Evolutionary conservation across 2,329 filamentous ascomycete genomes (phyloP).

Genomic region (Aspergillus vadensis): DNA sequence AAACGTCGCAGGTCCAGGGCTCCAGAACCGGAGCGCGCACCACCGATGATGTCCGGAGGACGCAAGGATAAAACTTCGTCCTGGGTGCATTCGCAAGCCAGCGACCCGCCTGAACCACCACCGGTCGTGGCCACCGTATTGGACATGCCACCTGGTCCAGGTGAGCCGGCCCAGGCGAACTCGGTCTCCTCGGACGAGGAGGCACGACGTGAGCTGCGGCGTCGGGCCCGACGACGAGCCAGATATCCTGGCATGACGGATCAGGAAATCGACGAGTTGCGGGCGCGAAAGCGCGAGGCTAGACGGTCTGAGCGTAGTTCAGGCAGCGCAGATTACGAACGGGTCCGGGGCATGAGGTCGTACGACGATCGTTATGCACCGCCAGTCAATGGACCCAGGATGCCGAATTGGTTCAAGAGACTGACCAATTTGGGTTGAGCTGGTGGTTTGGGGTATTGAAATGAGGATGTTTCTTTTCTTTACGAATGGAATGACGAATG

Average conservation of each 20-base stretch:
- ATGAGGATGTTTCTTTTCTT: too few relatives aligned
- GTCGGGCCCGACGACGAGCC: conserved; percentile 42
- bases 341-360: conserved; percentile 34
- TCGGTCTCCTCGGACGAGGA: conserved; percentile 49
- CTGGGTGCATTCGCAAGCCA: conserved; percentile 52
- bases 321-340: conserved; percentile 44
- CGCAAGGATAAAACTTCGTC: conserved; percentile 52
- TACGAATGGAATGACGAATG: conserved; percentile 4
- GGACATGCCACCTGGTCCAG: conserved; percentile 40
- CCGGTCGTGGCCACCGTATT: conserved; percentile 50
- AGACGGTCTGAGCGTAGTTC: conserved; percentile 40
- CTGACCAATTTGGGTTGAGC: conserved; percentile 37
- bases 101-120: conserved; percentile 51
- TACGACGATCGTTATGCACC: conserved; percentile 32
- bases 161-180: conserved; percentile 31
- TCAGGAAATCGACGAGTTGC: conserved; percentile 42
- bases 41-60: conserved; percentile 39
- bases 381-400: conserved; percentile 34
- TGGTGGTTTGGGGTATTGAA: not conserved
- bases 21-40: conserved; percentile 25
- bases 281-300: conserved; percentile 35
- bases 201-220: conserved; percentile 39
- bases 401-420: conserved; percentile 49
- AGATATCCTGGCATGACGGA: conserved; percentile 44
- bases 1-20: conserved; percentile 41